Base-by-base conservation (phyloP, 2,329 filamentous ascomycete genomes). In the Aspergillus uvarum region DNA sequence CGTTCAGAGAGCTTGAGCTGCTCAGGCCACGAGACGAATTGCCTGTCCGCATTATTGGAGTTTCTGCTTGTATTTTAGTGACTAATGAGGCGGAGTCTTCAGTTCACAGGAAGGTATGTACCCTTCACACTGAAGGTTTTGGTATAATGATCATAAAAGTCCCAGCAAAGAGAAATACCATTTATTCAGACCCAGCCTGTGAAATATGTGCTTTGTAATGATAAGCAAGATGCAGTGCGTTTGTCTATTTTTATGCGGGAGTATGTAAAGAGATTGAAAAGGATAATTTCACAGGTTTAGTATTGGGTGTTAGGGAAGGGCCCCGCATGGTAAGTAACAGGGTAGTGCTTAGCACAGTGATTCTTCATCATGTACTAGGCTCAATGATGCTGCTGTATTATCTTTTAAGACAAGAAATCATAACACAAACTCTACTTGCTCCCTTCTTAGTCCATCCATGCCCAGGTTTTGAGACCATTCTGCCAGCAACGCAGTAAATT, bases 1-100 rank as follows among this genome's bases (percentile, higher is more conserved):
- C 80, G 50, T 81, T 83, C 16, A 74, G 74, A 38, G 76, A 77
- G 50, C 67, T 70, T 32, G 76, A 74, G 63, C 76, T 78, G 62
- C 73, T 75, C 53, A 72, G 64, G 58, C 67, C 63, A 54, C 64
- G 69, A 61, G 70, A 68, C 54, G 65, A 69, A 35, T 65, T 63
- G 57, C 66, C 68, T 50, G 65, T 54, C 52, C 65, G 70, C 72
- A 72, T 73, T n/a, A 44, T 60, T 48, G 22, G 31, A 5, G 19
- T n/a, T 47, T 19, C 44, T 48, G n/a, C 26, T 10, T 32, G 32
- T 35, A 14, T 4, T 1, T n/a, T 44, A 5, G 29, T n/a, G n/a
- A 32, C 11, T n/a, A 35, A 35, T 44, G 12, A 19, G 16, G 16
- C 8, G 5, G 16, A 16, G 16, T 16, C 38, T 35, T 4, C 38